phyloP scores from a whole-genome alignment of 140 eudicot species.

The Erigeron philadelphicus region DNA sequence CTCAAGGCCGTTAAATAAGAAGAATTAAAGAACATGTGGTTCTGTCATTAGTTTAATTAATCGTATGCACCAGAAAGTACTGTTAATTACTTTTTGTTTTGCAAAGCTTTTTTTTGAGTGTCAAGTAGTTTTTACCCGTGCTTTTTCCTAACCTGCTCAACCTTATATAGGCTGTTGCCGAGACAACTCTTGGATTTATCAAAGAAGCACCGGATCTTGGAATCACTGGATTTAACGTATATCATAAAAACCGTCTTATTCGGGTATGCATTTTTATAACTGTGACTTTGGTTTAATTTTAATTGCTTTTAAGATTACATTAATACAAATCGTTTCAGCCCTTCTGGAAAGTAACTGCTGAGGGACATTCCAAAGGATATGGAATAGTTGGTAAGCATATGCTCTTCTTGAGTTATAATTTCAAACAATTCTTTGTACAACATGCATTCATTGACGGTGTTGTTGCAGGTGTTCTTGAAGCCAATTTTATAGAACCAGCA shows the following conservation, averaged over 20 bases:
- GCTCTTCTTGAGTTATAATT: background rate
- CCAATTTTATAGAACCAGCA: constrained; percentile 94
- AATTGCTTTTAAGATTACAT: background rate
- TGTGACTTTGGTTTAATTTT: background rate
- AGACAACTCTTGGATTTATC: constrained; percentile 75
- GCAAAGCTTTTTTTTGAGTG: too few species aligned
- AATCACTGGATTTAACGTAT: constrained; percentile 71
- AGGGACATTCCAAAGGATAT: constrained; percentile 64
- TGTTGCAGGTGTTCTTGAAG: constrained; percentile 80
- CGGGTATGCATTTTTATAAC: constrained; percentile 46
- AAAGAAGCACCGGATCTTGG: constrained; percentile 72
- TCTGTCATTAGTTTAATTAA: background rate
- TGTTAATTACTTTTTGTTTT: too few species aligned
- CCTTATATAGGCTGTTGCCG: constrained; percentile 50
- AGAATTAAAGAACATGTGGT: background rate
- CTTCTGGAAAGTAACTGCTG: constrained; percentile 84
- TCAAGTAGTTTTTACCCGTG: background rate
- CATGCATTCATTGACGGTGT: background rate
- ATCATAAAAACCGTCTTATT: constrained; percentile 92
- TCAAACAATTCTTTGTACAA: background rate
- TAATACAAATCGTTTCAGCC: constrained; percentile 48
- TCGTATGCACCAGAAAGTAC: background rate
- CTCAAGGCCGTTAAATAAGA: too few species aligned
- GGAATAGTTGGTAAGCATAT: constrained; percentile 76
- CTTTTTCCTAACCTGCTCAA: background rate